Base-by-base conservation (phyloP, 257 asterid species). In the Mitragyna speciosa region DNA sequence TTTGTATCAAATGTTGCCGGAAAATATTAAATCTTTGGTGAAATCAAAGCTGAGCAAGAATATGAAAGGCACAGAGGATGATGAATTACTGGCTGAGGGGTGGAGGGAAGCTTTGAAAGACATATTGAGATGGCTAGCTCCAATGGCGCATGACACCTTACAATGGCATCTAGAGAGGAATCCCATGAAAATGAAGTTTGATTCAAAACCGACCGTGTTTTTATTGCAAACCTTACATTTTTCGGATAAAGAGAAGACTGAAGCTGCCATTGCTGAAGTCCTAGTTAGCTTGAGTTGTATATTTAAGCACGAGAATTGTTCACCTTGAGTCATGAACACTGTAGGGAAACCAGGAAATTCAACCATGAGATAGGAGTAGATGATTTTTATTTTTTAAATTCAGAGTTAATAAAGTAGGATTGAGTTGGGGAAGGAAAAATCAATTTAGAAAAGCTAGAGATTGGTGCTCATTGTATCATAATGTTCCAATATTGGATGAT, bases 261-360 rank as follows among this genome's bases (percentile, higher is more conserved):
- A 92, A 75, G 93, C 98, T 4, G 97, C 98, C 83, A 91, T 94
- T 83, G 96, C 89, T 1, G 97, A 92, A 85, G 86, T 92, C 33
- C 78, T 92, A 84, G 98, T 94, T 20, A 94, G 93, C 14, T 80
- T 94, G 89, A 91, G 98, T 69, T 92, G 97, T 86, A 83, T 94
- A 75, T 92, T 81, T 65, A 79, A 87, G 82, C 88, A 87, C 73
- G 94, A 92, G 84, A 87, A 88, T 75, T 78, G 90, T 8, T 76
- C 59, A n/a, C 66, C 82, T 36, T 70, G 68, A 15, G 87, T 78
- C 33, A 39, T 43, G 22, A 77, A 77, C 83, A 80, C 76, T 48
- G 82, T 77, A 12, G 33, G 70, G 36, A 48, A 19, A 26, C 33
- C 16, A 3, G 43, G 28, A 61, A 76, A 22, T 70, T 45, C 8